These are phyloP conservation scores for Thalassiosira delicatula DNA, from an alignment of 352 stramenopile species.

Conservation along the genomic window DNA sequence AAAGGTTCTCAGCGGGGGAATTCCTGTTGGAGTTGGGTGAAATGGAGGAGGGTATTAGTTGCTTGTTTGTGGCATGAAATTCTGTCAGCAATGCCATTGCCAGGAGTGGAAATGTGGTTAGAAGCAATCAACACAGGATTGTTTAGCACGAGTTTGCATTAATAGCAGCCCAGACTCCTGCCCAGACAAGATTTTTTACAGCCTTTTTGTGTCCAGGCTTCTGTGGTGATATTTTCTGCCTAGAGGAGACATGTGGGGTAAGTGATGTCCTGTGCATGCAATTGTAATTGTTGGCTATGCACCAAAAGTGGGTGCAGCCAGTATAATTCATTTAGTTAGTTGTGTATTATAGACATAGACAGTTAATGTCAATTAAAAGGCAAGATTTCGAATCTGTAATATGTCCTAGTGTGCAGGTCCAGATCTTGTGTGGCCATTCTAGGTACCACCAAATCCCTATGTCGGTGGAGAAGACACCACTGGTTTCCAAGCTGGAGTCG, in stretches of 20 bases:
- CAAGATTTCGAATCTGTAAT: conserved; percentile 9
- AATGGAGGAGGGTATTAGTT: too few relatives aligned
- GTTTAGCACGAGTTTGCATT: conserved; percentile 32
- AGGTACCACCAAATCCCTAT: conserved; percentile 33
- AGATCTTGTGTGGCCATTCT: conserved; percentile 10
- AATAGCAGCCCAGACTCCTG: neutral
- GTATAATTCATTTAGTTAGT: neutral
- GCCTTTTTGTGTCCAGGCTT: conserved; percentile 34
- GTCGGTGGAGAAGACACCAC: conserved; percentile 1
- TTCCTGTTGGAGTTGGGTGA: too few relatives aligned
- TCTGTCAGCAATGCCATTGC: conserved; percentile 40
- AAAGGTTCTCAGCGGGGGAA: too few relatives aligned
- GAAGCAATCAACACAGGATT: conserved; percentile 29
- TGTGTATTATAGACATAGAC: neutral
- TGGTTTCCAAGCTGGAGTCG: conserved; percentile 3
- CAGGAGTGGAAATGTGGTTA: conserved; percentile 1
- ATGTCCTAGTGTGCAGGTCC: neutral
- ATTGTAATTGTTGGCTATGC: neutral
- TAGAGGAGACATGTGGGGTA: conserved; percentile 7
- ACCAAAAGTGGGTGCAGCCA: neutral
- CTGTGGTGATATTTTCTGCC: conserved; percentile 26
- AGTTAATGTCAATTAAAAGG: conserved; percentile 18
- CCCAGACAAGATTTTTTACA: conserved; percentile 29
- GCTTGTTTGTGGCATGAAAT: conserved; percentile 32
- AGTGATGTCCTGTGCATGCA: too few relatives aligned